Evolutionary conservation across 192 early-diverging fungal genomes (phyloP).

Genomic region (Physocladia obscura): DNA sequence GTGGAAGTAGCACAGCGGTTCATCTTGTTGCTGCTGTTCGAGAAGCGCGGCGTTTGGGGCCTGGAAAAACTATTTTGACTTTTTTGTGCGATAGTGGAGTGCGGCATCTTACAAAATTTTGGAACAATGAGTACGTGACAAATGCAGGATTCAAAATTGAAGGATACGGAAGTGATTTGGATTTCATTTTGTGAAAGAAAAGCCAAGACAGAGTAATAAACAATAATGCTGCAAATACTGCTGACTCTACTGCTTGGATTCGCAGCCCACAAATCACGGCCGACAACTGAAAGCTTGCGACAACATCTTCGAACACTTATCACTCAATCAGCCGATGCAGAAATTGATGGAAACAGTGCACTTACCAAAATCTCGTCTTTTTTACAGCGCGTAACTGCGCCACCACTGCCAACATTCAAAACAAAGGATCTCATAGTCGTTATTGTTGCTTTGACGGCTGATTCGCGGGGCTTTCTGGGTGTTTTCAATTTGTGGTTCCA

Average conservation of each 20-base stretch:
- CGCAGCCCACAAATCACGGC: not conserved
- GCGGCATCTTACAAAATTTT: constrained; percentile 94
- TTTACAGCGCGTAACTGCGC: not conserved
- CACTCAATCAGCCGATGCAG: not conserved
- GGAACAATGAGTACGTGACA: constrained; percentile 44
- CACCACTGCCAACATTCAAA: not conserved
- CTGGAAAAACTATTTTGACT: constrained; percentile 87
- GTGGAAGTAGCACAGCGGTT: constrained; percentile 87
- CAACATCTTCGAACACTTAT: not conserved
- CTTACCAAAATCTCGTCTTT: not conserved
- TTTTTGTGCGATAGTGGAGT: constrained; percentile 88
- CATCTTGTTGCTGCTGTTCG: constrained; percentile 88
- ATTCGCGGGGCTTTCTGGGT: constrained; percentile 5
- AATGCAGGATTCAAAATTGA: not conserved
- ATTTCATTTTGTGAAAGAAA: too few relatives aligned
- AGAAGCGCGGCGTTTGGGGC: constrained; percentile 75
- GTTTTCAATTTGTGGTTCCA: constrained; percentile 5
- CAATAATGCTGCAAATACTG: not conserved
- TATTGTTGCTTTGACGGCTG: not conserved
- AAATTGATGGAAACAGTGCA: not conserved
- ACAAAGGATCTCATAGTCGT: not conserved
- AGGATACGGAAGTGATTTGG: not conserved
- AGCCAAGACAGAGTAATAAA: too few relatives aligned
- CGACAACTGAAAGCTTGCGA: not conserved
- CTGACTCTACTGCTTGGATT: not conserved